Evolutionary conservation across 148 eudicot species (phyloP).

Genomic region (Silene uniflora): DNA sequence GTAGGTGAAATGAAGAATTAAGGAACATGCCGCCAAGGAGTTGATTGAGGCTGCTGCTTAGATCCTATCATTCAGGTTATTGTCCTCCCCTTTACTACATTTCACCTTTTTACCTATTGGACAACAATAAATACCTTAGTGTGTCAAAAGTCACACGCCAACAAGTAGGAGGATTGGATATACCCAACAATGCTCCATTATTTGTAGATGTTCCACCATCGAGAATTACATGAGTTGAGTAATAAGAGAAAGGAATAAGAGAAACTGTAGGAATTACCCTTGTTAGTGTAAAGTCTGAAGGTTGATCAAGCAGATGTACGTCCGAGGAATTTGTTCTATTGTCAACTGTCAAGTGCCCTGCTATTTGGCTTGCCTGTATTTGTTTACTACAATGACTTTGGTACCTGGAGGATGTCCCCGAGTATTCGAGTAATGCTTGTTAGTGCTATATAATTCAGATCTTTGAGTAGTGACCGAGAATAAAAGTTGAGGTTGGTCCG

Average conservation of each 20-base stretch:
- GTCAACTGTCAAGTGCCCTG: conserved; percentile 13
- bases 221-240: too few species aligned
- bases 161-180: too few species aligned
- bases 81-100: conserved; percentile 2
- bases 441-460: too few species aligned
- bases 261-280: conserved; percentile 12
- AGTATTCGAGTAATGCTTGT: too few species aligned
- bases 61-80: conserved; percentile 40
- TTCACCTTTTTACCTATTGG: too few species aligned
- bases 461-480: too few species aligned
- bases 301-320: conserved; percentile 19
- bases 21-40: conserved; percentile 78
- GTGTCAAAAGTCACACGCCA: too few species aligned
- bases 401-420: neutral
- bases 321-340: conserved; percentile 16
- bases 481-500: too few species aligned
- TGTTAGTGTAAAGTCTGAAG: conserved; percentile 15
- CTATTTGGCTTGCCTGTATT: conserved; percentile 13
- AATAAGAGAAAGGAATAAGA: conserved; percentile 18
- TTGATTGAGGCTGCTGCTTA: conserved; percentile 64
- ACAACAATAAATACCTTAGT: too few species aligned
- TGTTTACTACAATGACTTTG: conserved; percentile 10
- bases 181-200: too few species aligned
- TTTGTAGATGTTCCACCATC: too few species aligned
- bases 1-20: conserved; percentile 88